Evolutionary conservation across 495 filamentous ascomycete genomes (phyloP), one percentile per base, ranked within the genome.

Genomic region (Delitschia confertaspora): DNA sequence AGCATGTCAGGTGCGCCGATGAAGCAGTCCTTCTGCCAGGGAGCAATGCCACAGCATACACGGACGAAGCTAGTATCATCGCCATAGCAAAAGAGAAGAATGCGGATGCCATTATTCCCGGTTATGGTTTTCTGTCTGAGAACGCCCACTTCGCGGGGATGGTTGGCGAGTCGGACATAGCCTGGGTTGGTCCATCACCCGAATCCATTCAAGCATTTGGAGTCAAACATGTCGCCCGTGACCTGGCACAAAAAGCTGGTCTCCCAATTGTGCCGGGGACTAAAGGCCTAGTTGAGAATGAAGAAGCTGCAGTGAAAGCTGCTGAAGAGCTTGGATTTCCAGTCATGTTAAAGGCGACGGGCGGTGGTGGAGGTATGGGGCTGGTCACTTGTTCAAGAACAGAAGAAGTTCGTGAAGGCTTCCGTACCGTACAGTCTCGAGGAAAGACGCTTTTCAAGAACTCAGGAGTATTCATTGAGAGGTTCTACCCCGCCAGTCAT

Each of bases 91-190:
- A 68, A 26, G 47, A 47, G 10, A 43, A 62, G 18, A 37, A 62
- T 14, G 69, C 48, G 1, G 58, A 75, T 44, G 71, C 69, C 19
- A 68, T 75, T 27, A 73, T 74, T 35, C 73, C 73, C 3, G 73
- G 73, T 9, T 77, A 77, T 62, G 73, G 73, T 0, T 79, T 78
- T 39, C 55, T 80, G 17, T 71, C 66, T 3, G 76, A 80, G 33
- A 79, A 79, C 60, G 65, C 65, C 2, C 66, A 69, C 22, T 79
- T 80, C 51, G 75, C 76, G 0, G 44, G 60, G 33, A 46, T 60
- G 0, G 68, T 73, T 6, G 45, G 56, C 7, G 49, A 59, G 16
- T 69, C 70, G n/a, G 75, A 72, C 0, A 57, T 79, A 45, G 62
- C 60, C 0, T 79, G 73, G 51, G 66, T 70, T 8, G 76, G 76